Evolutionary conservation across 306 rosid species (phyloP).

Genomic region (Spatholobus suberectus): DNA sequence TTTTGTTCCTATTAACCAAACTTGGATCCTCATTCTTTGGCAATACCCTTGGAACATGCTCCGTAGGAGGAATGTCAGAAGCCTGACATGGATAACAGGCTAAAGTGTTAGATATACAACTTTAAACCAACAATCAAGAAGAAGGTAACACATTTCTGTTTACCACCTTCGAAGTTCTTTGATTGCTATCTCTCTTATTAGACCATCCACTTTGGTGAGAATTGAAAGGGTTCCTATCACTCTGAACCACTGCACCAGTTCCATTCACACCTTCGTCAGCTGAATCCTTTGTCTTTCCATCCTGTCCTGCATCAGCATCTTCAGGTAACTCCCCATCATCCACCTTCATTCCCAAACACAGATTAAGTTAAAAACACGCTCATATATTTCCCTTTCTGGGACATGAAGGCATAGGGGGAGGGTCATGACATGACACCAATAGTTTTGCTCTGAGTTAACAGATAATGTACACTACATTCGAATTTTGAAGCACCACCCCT

Average conservation of each 20-base stretch:
- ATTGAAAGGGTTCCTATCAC: slow-evolving; percentile 51
- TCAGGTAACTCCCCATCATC: slow-evolving; percentile 81
- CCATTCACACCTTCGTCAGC: slow-evolving; percentile 44
- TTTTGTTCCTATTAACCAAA: slow-evolving; percentile 87
- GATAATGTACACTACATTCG: not conserved
- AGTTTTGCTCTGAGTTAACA: not conserved
- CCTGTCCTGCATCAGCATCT: slow-evolving; percentile 57
- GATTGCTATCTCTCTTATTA: slow-evolving; percentile 63
- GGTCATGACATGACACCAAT: not conserved
- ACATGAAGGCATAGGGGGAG: too few species aligned
- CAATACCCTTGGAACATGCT: slow-evolving; percentile 82
- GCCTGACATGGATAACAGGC: slow-evolving; percentile 54
- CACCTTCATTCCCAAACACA: slow-evolving; percentile 56
- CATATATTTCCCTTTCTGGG: not conserved
- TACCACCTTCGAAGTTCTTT: slow-evolving; percentile 64
- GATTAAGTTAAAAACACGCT: not conserved
- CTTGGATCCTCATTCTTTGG: slow-evolving; percentile 94
- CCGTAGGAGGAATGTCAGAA: slow-evolving; percentile 64
- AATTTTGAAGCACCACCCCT: not conserved
- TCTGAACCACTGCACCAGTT: slow-evolving; percentile 29
- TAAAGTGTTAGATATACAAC: slow-evolving; percentile 21
- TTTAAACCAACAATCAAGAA: slow-evolving; percentile 14
- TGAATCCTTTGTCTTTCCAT: slow-evolving; percentile 47
- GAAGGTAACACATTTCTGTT: slow-evolving; percentile 15
- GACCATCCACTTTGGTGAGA: slow-evolving; percentile 64